Percentiles rank a stretch among this genome's conserved stretches.
Evolutionary conservation across 306 rosid species (phyloP).

Genomic region (Quercus mongolica): DNA sequence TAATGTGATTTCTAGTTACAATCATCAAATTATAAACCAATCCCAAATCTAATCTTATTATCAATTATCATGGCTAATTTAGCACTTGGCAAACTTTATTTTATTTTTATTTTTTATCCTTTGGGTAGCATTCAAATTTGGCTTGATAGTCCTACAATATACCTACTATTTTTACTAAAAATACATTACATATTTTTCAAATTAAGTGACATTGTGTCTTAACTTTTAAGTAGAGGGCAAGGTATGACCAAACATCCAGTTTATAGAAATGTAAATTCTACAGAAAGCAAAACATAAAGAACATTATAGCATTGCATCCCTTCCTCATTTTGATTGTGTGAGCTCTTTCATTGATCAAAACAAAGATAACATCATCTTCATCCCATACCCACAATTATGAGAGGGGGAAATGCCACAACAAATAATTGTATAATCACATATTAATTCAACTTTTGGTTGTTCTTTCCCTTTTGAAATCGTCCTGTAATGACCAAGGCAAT

Average conservation of each 20-base stretch:
- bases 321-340: neutral
- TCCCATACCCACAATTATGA: neutral
- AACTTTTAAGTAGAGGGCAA: too few relatives aligned
- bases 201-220: too few relatives aligned
- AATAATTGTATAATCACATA: constrained; percentile 33
- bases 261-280: neutral
- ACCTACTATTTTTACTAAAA: too few relatives aligned
- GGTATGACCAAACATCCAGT: neutral
- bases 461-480: constrained; percentile 64
- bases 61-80: neutral
- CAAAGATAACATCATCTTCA: neutral
- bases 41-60: too few relatives aligned
- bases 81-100: neutral
- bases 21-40: too few relatives aligned
- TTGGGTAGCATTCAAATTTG: too few relatives aligned
- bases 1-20: too few relatives aligned
- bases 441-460: constrained; percentile 60
- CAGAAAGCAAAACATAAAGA: neutral
- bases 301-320: neutral
- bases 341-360: neutral
- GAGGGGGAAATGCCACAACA: constrained; percentile 20
- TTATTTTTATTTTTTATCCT: neutral
- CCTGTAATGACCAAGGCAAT: constrained; percentile 47
- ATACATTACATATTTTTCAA: too few relatives aligned
- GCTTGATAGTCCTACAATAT: too few relatives aligned